These are phyloP conservation scores for Styphnolobium japonicum DNA, from an alignment of 306 rosid species.

Conservation along the genomic window DNA sequence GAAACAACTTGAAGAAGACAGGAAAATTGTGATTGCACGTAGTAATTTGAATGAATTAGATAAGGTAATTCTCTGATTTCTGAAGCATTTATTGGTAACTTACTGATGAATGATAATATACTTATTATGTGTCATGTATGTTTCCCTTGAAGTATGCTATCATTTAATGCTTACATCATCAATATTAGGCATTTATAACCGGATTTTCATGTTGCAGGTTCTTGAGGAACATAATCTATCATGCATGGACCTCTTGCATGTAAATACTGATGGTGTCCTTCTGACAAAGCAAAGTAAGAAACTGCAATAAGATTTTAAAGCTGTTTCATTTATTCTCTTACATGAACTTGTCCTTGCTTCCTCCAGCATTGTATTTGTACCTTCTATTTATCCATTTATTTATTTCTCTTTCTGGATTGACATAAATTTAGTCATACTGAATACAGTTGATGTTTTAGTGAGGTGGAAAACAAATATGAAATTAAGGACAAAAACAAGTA, in stretches of 20 bases:
- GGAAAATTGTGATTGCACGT: constrained; percentile 75
- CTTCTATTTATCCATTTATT: neutral
- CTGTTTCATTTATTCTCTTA: constrained; percentile 8
- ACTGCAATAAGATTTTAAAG: neutral
- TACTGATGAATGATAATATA: neutral
- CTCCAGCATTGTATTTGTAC: neutral
- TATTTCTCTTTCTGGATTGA: neutral
- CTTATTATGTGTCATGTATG: neutral
- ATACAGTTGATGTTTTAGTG: neutral
- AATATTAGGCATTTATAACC: constrained; percentile 18
- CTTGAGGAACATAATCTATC: constrained; percentile 83
- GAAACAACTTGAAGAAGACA: constrained; percentile 93
- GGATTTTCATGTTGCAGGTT: constrained; percentile 57
- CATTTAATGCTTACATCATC: neutral
- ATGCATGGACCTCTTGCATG: constrained; percentile 67
- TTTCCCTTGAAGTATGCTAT: neutral
- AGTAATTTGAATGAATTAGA: constrained; percentile 83
- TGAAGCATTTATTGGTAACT: neutral
- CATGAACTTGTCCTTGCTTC: constrained; percentile 13
- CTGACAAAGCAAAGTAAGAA: constrained; percentile 81
- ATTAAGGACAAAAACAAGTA: neutral
- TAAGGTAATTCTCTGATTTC: constrained; percentile 46
- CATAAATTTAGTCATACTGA: neutral
- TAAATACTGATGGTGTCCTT: constrained; percentile 65
- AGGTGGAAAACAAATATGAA: neutral